Evolutionary conservation across 208 protist genomes (phyloP).

Genomic region (Crithidia sp.): DNA sequence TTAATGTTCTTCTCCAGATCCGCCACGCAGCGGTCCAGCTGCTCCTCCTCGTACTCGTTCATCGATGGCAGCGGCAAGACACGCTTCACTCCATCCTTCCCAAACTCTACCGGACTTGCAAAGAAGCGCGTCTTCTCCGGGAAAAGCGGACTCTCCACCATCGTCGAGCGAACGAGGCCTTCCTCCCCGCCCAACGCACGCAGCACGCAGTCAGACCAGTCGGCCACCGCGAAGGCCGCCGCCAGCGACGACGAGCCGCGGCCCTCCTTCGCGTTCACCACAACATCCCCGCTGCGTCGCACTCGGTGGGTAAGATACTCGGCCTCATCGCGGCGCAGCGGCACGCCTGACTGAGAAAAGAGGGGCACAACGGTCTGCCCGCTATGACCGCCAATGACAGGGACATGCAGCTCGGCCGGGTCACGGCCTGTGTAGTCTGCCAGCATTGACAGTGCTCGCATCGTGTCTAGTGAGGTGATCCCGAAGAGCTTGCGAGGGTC

Average conservation of each 20-base stretch:
- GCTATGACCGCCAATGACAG: constrained; percentile 94
- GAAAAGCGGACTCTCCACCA: constrained; percentile 70
- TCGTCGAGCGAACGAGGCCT: constrained; percentile 55
- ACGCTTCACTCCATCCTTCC: constrained; percentile 69
- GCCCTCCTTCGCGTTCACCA: constrained; percentile 79
- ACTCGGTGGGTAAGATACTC: constrained; percentile 74
- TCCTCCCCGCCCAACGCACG: constrained; percentile 68
- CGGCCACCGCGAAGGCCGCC: constrained; percentile 56
- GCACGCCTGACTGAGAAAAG: constrained; percentile 72
- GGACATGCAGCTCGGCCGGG: constrained; percentile 55
- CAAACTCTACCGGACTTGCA: constrained; percentile 77
- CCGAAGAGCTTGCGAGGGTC: constrained; percentile 90
- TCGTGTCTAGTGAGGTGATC: constrained; percentile 88
- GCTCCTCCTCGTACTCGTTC: constrained; percentile 62
- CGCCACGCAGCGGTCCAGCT: constrained; percentile 79
- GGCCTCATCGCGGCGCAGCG: constrained; percentile 49
- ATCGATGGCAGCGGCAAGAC: constrained; percentile 63
- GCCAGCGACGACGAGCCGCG: constrained; percentile 78
- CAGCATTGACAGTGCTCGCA: constrained; percentile 76
- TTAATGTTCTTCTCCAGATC: constrained; percentile 89
- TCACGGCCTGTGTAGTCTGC: constrained; percentile 48
- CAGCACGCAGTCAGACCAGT: constrained; percentile 73
- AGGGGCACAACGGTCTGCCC: constrained; percentile 94
- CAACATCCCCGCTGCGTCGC: constrained; percentile 71
- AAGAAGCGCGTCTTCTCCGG: constrained; percentile 63